Evolutionary conservation across 164 flowering plant genomes (phyloP), one percentile per base, ranked within the genome.

Genomic region (Stephania japonica): DNA sequence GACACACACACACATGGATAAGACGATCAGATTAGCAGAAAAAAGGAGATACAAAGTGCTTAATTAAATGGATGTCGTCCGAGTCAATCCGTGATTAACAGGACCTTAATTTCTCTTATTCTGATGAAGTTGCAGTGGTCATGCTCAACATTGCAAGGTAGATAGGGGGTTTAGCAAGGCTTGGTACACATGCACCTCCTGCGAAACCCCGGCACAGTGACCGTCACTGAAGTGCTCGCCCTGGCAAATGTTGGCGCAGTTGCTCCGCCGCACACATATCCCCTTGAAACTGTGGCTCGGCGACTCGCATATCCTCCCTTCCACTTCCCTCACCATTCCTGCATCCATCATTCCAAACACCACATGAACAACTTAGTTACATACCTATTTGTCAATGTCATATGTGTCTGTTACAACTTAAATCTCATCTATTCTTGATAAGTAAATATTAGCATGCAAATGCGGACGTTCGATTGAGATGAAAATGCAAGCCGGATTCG

Each of bases 211-310:
- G 18, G 12, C 21, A 23, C 69, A 66, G 12, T 23, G 4, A 9
- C 69, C 69, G 14, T 32, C 38, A 27, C 43, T 13, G 42, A 66
- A 66, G n/a, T 42, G n/a, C 23, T 66, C 69, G 0, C 12, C 12
- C 10, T 66, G 21, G 23, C 69, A 66, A 66, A 66, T n/a, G n/a
- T n/a, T 23, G 42, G 38, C 69, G 42, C 69, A 66, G 69, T 66
- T 66, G 1, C 43, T 66, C 7, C 11, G 0, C 27, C 44, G 32
- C 6, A 42, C 6, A n/a, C 69, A 66, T n/a, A 16, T n/a, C 42
- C 69, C 69, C 43, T 32, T 66, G 69, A 27, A 66, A n/a, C 7
- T 66, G 42, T 25, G 19, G n/a, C 69, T 66, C 27, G 44, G 1
- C 41, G 69, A 23, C 19, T 66, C 44, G 42, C 69, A 66, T 18